Percentiles rank a stretch among this genome's conserved stretches.
Conservation (phyloP, 1,284 basidiomycete species). For the Ceratobasidium sp. region DNA sequence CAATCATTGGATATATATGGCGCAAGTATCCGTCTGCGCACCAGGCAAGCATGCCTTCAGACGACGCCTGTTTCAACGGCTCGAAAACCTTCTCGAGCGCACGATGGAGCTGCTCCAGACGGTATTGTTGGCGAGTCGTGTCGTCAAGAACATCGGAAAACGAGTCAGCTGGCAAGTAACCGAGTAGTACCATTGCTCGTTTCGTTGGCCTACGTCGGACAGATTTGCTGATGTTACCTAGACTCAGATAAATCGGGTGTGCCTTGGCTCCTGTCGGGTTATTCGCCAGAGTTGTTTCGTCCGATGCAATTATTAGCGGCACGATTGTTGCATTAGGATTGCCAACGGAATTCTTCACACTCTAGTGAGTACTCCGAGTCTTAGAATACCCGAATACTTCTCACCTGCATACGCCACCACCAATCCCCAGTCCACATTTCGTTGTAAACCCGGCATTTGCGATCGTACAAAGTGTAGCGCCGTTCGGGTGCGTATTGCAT, state of each 20-base stretch:
- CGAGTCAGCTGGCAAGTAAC: not conserved
- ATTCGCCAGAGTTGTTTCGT: constrained; percentile 38
- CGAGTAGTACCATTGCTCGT: not conserved
- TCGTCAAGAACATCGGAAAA: not conserved
- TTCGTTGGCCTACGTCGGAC: too few relatives aligned
- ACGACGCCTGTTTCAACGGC: constrained; percentile 3
- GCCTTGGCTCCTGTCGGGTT: constrained; percentile 30
- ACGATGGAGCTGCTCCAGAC: not conserved
- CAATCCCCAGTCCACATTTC: constrained; percentile 24
- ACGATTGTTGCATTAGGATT: constrained; percentile 12
- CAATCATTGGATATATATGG: constrained; percentile 30
- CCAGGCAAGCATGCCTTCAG: constrained; percentile 7
- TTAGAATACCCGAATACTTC: too few relatives aligned
- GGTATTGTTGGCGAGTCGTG: not conserved
- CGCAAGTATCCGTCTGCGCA: constrained; percentile 24
- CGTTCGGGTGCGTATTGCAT: not conserved
- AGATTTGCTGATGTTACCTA: constrained; percentile 43
- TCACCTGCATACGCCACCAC: constrained; percentile 20
- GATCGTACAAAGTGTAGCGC: not conserved
- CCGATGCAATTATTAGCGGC: constrained; percentile 38
- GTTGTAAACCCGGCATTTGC: not conserved
- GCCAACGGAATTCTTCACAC: too few relatives aligned
- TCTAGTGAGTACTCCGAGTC: too few relatives aligned
- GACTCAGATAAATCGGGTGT: constrained; percentile 40
- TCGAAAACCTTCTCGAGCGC: constrained; percentile 39